Evolutionary conservation across 1,139 yeast species (phyloP), one percentile per base, ranked within the genome.

Genomic region (Diutina mesorugosa): DNA sequence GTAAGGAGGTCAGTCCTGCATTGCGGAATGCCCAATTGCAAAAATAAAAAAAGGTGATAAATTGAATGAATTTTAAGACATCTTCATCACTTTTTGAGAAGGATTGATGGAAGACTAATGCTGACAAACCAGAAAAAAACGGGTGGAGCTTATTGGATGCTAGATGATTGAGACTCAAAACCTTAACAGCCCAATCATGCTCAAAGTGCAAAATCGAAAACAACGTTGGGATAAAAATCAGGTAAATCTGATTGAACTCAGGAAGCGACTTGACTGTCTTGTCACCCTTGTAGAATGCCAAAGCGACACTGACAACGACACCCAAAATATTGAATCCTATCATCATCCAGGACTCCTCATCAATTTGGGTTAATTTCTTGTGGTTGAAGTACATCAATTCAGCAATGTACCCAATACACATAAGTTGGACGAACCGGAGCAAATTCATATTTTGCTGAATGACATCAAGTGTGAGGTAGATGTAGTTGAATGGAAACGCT

Each of bases 341-440:
- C 35, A 47, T 10, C 28, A 47, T 14, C 51, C 51, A 47, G 10
- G 26, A 14, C 28, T 47, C 51, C 21, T 12, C 12, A 16, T 29
- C 28, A 14, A 47, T 28, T 8, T 29, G 38, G n/a, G 38, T n/a
- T 12, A 47, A 29, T 26, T 47, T 47, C 6, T 28, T 9, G 8
- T 21, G n/a, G 51, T 47, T 47, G 38, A 47, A 47, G 51, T 47
- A 47, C 21, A 47, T 38, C 38, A 47, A 47, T n/a, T 47, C 51
- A 12, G 38, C 51, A 29, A 47, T 10, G 29, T 47, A 47, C 10
- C 35, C 35, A 29, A 28, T 5, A 29, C 51, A 47, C 35, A 47
- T 28, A 18, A 47, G 38, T 29, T 47, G 51, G 14, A 47, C 5
- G 21, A 47, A 47, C 6, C 51, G 38, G 10, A 47, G 18, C 16